A percentile compares a stretch with the other conserved stretches of the same genome.
Evolutionary conservation across 1,284 basidiomycete species (phyloP).

Genomic region (Ceratobasidium sp.): DNA sequence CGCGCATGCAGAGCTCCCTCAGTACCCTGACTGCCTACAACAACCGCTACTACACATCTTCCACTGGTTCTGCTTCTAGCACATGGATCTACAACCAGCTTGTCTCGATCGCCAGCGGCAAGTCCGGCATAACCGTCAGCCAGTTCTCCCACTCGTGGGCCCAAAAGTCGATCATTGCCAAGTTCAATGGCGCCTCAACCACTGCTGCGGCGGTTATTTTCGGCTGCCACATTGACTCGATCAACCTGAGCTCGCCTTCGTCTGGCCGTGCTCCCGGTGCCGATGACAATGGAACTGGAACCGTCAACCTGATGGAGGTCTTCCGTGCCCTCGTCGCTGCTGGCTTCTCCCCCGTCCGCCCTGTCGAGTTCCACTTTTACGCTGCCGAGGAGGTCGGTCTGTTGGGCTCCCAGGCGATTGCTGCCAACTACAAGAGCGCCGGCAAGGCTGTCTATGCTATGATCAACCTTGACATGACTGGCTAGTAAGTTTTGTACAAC

Average conservation of each 20-base stretch:
- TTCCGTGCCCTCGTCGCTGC: slow-evolving; percentile 55
- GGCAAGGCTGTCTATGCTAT: slow-evolving; percentile 56
- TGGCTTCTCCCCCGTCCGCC: slow-evolving; percentile 55
- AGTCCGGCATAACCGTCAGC: slow-evolving; percentile 50
- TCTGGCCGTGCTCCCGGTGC: slow-evolving; percentile 57
- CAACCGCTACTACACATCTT: slow-evolving; percentile 62
- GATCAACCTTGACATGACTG: slow-evolving; percentile 54
- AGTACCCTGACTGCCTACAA: slow-evolving; percentile 52
- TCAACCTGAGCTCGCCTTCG: slow-evolving; percentile 51
- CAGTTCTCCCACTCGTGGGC: slow-evolving; percentile 62
- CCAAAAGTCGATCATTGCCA: slow-evolving; percentile 59
- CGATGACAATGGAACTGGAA: slow-evolving; percentile 64
- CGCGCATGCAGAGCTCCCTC: slow-evolving; percentile 45
- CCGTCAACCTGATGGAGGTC: slow-evolving; percentile 61
- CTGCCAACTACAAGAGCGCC: slow-evolving; percentile 54
- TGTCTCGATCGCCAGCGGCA: slow-evolving; percentile 22
- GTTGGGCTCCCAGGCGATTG: slow-evolving; percentile 62
- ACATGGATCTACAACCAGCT: slow-evolving; percentile 40
- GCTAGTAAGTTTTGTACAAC: slow-evolving; percentile 27
- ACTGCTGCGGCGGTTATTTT: slow-evolving; percentile 55
- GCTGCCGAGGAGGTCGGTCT: slow-evolving; percentile 52
- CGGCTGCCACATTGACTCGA: slow-evolving; percentile 62
- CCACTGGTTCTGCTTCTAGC: slow-evolving; percentile 51
- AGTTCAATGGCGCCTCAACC: slow-evolving; percentile 48
- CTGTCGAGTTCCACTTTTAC: slow-evolving; percentile 67